These are phyloP conservation scores for Agrocybe pediades DNA, from an alignment of 768 basidiomycete species.

Conservation along the genomic window DNA sequence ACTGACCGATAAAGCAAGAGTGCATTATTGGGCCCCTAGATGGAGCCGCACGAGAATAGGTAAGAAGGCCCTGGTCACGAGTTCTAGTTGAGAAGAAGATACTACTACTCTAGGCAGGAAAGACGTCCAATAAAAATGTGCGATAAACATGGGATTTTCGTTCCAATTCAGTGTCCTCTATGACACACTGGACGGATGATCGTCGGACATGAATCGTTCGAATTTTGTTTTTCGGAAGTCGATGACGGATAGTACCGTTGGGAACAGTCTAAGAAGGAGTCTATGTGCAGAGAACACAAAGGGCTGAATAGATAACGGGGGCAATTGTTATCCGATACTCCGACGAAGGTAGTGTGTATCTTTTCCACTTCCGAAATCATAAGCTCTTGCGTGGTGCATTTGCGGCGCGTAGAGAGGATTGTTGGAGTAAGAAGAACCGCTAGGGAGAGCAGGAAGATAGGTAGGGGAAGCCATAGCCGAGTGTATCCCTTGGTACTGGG, in stretches of 20 bases:
- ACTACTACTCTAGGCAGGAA: not conserved
- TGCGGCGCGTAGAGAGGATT: conserved; percentile 3
- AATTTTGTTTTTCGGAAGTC: not conserved
- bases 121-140: not conserved
- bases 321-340: conserved; percentile 11
- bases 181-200: not conserved
- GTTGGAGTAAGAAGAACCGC: conserved; percentile 1
- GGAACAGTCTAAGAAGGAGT: not conserved
- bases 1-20: not conserved
- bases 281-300: not conserved
- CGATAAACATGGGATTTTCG: not conserved
- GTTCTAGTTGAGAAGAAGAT: not conserved
- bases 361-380: conserved; percentile 7
- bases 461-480: conserved; percentile 9
- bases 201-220: not conserved
- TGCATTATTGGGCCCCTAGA: not conserved
- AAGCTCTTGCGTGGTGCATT: conserved; percentile 11
- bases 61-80: not conserved
- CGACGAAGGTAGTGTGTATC: conserved; percentile 10
- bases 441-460: not conserved
- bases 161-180: not conserved
- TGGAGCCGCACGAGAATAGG: not conserved
- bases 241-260: not conserved
- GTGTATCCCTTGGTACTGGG: conserved; percentile 11
- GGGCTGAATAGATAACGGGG: not conserved